These are phyloP conservation scores for Cicer judaicum DNA, from an alignment of 306 rosid genomes.

Conservation along the genomic window DNA sequence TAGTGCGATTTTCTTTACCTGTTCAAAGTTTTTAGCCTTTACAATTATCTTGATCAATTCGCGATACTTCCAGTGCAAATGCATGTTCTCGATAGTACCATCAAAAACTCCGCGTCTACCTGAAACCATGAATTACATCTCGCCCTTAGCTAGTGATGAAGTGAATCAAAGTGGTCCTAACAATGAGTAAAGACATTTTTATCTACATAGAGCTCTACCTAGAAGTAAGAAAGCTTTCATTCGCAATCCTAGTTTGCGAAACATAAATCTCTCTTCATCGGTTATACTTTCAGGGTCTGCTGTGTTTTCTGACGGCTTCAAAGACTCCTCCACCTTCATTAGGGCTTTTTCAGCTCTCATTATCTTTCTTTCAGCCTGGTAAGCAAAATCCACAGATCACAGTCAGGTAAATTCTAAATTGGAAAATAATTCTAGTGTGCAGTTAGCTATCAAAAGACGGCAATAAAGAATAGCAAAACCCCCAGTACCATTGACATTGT, in stretches of 20 bases:
- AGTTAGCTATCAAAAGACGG: slow-evolving; percentile 14
- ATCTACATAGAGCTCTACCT: slow-evolving; percentile 57
- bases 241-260: slow-evolving; percentile 92
- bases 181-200: background rate
- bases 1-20: slow-evolving; percentile 78
- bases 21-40: slow-evolving; percentile 81
- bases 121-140: slow-evolving; percentile 49
- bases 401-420: slow-evolving; percentile 35
- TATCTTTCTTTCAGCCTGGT: slow-evolving; percentile 80
- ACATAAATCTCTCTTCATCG: slow-evolving; percentile 98
- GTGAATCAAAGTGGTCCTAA: slow-evolving; percentile 30
- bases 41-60: slow-evolving; percentile 87
- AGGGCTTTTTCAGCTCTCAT: slow-evolving; percentile 78
- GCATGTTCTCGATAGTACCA: slow-evolving; percentile 98
- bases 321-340: slow-evolving; percentile 70
- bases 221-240: slow-evolving; percentile 98
- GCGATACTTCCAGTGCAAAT: slow-evolving; percentile 96
- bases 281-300: slow-evolving; percentile 88
- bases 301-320: slow-evolving; percentile 70
- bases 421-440: slow-evolving; percentile 5
- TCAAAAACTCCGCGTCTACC: slow-evolving; percentile 99
- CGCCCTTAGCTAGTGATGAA: slow-evolving; percentile 30
- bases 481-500: slow-evolving; percentile 1
- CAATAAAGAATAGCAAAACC: slow-evolving; percentile 7
- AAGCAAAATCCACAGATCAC: slow-evolving; percentile 41